Evolutionary conservation across 495 filamentous ascomycete species (phyloP), one percentile per base, ranked within the genome.

Genomic region (Annulohypoxylon stygium): DNA sequence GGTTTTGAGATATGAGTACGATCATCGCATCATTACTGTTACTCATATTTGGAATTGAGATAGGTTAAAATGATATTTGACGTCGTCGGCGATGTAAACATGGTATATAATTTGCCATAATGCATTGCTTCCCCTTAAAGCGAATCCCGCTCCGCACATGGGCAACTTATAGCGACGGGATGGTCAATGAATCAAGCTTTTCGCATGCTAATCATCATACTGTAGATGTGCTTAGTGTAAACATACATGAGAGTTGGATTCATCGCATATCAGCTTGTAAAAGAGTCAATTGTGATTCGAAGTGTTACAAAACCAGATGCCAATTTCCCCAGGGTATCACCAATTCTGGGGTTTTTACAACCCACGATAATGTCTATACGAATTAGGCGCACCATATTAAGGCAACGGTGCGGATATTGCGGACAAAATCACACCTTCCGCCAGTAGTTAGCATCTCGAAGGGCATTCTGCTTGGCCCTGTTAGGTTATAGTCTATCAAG

Each of bases 351-450:
- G 11, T 14, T 69, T 39, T 39, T 55, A 48, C 4, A 70, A 33
- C 16, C 61, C 61, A 30, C 54, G 39, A 50, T 62, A 39, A 8
- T 33, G 39, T 61, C 20, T 18, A 69, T 65, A 48, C 60, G 47
- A 51, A 41, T 36, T 4, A 39, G 14, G 25, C 16, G 30, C 14
- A 34, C 34, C 1, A 3, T 6, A 60, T 43, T 12, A 7, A 61
- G 37, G 7, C 30, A 34, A 55, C 45, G 18, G 23, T 8, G 33
- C 34, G 41, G 36, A 25, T 9, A 10, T 67, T 12, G 23, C 39
- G 16, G 54, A 59, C 14, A 7, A 14, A 68, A 70, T 75, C 30
- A 68, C 67, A 75, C 72, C 72, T 75, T 75, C 67, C 67, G 25
- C 61, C 72, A 55, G 47, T 53, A 68, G 72, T 65, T 67, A 75